Base-by-base conservation (phyloP, 2,329 filamentous ascomycete species). In the Trichophyton simii region DNA sequence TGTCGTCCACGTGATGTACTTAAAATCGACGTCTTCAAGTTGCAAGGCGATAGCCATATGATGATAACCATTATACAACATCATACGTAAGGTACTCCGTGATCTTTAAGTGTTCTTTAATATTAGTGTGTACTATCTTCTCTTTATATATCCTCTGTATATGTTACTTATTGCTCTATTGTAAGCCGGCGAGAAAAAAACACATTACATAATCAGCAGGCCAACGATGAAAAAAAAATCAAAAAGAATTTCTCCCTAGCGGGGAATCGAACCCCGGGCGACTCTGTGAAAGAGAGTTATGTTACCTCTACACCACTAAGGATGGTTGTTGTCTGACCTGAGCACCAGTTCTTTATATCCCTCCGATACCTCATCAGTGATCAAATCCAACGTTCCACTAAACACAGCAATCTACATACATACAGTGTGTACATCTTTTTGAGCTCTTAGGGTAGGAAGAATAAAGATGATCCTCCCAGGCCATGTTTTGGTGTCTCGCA, bases 221-320 rank as follows among this genome's bases (percentile, higher is more conserved):
- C 22, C 1, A 25, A 25, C 25, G 25, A 28, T 6, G 4, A 11
- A 13, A 11, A 22, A 44, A 41, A 22, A 42, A 18, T 18, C 18
- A 18, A 58, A 9, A 38, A 28, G 25, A 31, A 31, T 7, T 31
- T 60, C 31, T 36, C 31, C 22, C 36, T 25, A 50, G 58, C 59
- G 44, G 59, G 59, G 59, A 60, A 60, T 60, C 59, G 59, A 61
- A 61, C 59, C 59, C 59, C 48, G 59, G 59, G 59, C 59, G 52
- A 50, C 59, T 61, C 50, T 61, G 59, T 61, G 59, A 61, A 61
- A 61, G 59, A 61, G 50, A 61, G 59, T 50, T 52, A 61, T 61
- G 59, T 61, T 61, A 61, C 59, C 59, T 57, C 59, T 61, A 61
- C 59, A 61, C 59, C 59, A 61, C 59, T 61, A 61, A 55, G 59